Evolutionary conservation across 129 eudicot genomes (phyloP).

Genomic region (Daucus carota): DH1_v3.0 NC_030383.2:840001-840500

Average conservation of each 20-base stretch:
- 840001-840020: background rate
- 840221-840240: background rate
- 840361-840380: conserved; percentile 47
- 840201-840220: background rate
- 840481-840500: background rate
- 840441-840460: background rate
- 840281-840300: conserved; percentile 86
- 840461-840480: background rate
- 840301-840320: conserved; percentile 83
- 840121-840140: too few species aligned
- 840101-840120: too few species aligned
- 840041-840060: too few species aligned
- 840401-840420: conserved; percentile 82
- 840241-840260: conserved; percentile 29
- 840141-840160: background rate
- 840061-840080: too few species aligned
- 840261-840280: conserved; percentile 91
- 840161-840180: background rate
- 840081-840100: too few species aligned
- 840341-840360: conserved; percentile 49
- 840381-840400: conserved; percentile 77
- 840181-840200: background rate
- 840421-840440: background rate
- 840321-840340: conserved; percentile 65
- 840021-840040: background rate